Evolutionary conservation across 495 filamentous ascomycete species (phyloP).

Genomic region (Hyaloscypha hepaticicola): DNA sequence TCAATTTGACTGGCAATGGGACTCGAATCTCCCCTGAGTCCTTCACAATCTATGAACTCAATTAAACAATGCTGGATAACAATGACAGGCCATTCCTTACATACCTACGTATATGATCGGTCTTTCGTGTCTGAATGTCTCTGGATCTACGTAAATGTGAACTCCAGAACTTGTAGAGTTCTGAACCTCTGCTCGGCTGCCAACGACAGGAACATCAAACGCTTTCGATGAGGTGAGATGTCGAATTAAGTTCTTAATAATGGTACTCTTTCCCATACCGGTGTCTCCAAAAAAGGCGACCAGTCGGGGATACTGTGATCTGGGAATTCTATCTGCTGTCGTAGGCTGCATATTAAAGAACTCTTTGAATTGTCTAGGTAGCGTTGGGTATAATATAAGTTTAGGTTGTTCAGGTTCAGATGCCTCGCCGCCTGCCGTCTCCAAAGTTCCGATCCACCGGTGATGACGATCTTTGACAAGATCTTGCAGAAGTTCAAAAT

Average conservation of each 20-base stretch:
- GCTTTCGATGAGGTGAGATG: constrained; percentile 1
- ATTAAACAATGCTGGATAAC: background rate
- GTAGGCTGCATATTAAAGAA: background rate
- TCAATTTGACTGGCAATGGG: constrained; percentile 1
- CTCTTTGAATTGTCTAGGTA: background rate
- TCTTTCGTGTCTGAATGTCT: background rate
- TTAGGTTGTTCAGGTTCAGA: background rate
- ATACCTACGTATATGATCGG: constrained; percentile 7
- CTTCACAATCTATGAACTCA: constrained; percentile 1
- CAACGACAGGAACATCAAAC: constrained; percentile 2
- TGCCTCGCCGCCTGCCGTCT: background rate
- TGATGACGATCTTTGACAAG: background rate
- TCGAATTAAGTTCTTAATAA: constrained; percentile 4
- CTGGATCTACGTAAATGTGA: background rate
- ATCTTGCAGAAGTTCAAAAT: background rate
- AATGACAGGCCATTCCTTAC: background rate
- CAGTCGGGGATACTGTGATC: background rate
- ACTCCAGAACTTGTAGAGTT: constrained; percentile 1
- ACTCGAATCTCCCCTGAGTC: constrained; percentile 2
- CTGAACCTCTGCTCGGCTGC: background rate
- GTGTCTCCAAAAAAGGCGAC: constrained; percentile 8
- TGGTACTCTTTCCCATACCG: constrained; percentile 2
- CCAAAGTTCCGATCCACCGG: background rate
- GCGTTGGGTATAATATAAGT: background rate
- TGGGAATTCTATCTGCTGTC: background rate